Evolutionary conservation across 1,284 basidiomycete species (phyloP), one percentile per base, ranked within the genome.

Genomic region (Pascua sp.): DNA sequence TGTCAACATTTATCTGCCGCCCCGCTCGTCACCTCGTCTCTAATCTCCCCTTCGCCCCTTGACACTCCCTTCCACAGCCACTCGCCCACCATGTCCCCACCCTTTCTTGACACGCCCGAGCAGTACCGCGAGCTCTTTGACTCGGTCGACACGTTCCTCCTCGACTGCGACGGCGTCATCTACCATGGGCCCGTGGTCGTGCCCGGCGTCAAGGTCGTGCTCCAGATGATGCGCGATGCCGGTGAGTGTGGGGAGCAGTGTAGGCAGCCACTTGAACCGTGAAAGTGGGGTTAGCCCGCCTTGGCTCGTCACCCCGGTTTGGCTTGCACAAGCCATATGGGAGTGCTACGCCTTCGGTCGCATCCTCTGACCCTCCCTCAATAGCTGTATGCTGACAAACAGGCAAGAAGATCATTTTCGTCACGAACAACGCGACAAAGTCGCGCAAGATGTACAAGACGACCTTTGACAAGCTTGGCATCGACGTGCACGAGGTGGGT

Each of bases 361-460:
- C 11, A 18, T 15, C 39, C 32, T 15, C 15, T 2, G 15, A n/a
- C n/a, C n/a, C n/a, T n/a, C n/a, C n/a, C n/a, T n/a, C n/a, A n/a
- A n/a, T n/a, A n/a, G n/a, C n/a, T n/a, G n/a, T n/a, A 4, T 8
- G 40, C 54, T 55, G 11, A 55, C 45, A 13, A 38, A n/a, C 32
- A 87, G 90, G 88, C 53, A 98, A 98, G 81, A 84, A 85, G 58
- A 80, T 98, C 51, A 80, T 98, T 42, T 99, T 98, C 73, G 93
- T 98, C 42, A 97, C 94, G 37, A 98, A 98, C 80, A 98, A 98
- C 73, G 95, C 95, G n/a, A 92, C 88, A 49, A 94, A 95, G 79
- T 94, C 91, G 11, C 81, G 95, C 52, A 84, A 80, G 73, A 86
- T 81, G 69, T 94, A 94, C 82, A 91, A 91, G 79, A 81, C 82